phyloP scores from a whole-genome alignment of 768 basidiomycete species.

The Gyrodon lividus region DNA sequence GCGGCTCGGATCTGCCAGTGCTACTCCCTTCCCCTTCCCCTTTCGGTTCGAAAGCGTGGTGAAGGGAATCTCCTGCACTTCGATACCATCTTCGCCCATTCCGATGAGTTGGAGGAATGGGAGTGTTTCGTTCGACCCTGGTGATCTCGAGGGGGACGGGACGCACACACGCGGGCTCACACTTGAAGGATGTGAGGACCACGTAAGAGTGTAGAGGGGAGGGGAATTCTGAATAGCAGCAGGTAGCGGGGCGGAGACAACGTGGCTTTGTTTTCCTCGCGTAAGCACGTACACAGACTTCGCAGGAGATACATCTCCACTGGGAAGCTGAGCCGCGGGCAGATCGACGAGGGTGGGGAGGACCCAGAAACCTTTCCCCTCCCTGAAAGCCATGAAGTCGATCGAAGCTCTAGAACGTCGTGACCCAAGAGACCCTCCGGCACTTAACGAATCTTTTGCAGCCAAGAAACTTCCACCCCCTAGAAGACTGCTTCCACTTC shows the following conservation, averaged over 20 bases:
- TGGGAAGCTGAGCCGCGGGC: conserved; percentile 18
- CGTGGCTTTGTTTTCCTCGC: conserved; percentile 64
- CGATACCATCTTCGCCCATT: conserved; percentile 69
- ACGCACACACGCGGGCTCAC: conserved; percentile 53
- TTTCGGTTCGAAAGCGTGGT: conserved; percentile 39
- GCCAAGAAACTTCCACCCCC: conserved; percentile 22
- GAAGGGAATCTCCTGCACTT: conserved; percentile 67
- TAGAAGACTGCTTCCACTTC: conserved; percentile 7
- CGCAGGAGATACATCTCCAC: conserved; percentile 23
- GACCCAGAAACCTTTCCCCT: conserved; percentile 30
- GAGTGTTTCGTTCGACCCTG: conserved; percentile 15
- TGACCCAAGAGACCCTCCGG: conserved; percentile 21
- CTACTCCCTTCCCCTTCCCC: conserved; percentile 49
- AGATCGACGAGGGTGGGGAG: conserved; percentile 25
- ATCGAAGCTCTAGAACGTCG: conserved; percentile 43
- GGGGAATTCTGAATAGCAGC: conserved; percentile 42
- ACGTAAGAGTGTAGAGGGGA: conserved; percentile 55
- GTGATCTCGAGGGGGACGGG: conserved; percentile 20
- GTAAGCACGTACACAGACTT: conserved; percentile 63
- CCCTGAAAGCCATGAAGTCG: conserved; percentile 42
- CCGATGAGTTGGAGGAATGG: conserved; percentile 68
- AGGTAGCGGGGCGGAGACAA: conserved; percentile 68
- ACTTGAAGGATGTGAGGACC: conserved; percentile 57
- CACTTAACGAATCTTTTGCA: conserved; percentile 24
- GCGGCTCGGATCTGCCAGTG: conserved; percentile 43